Conservation (phyloP, 2,329 filamentous ascomycete species). For the Cryoendolithus antarcticus region DNA sequence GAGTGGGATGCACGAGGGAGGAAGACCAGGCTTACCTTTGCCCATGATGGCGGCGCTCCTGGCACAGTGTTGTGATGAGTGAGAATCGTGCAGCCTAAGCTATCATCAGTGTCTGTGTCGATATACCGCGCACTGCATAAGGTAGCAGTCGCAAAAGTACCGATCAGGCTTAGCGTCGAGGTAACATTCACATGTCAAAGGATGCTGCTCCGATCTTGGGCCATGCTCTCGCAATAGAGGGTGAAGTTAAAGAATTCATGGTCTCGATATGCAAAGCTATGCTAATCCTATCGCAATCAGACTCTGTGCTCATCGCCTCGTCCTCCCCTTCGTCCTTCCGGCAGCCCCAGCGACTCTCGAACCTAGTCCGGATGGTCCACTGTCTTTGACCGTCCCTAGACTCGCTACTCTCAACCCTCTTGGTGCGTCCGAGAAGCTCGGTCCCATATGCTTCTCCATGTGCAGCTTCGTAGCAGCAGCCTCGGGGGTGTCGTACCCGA, state of each 20-base stretch:
- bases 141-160: too few relatives aligned
- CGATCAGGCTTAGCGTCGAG: too few relatives aligned
- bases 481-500: conserved; percentile 23
- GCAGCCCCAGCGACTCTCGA: conserved; percentile 8
- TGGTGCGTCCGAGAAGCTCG: conserved; percentile 14
- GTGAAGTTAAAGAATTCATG: too few relatives aligned
- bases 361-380: conserved; percentile 5
- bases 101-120: too few relatives aligned
- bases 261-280: not conserved
- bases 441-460: conserved; percentile 23
- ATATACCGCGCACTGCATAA: too few relatives aligned
- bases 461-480: conserved; percentile 17
- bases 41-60: conserved; percentile 8
- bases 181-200: too few relatives aligned
- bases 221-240: too few relatives aligned
- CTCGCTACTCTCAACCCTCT: conserved; percentile 15
- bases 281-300: not conserved
- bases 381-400: conserved; percentile 21
- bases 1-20: not conserved
- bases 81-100: not conserved
- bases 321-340: conserved; percentile 9
- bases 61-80: not conserved
- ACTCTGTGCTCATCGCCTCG: not conserved
- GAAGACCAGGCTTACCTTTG: conserved; percentile 8
- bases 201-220: too few relatives aligned